A percentile compares a stretch with the other conserved stretches of the same genome.
phyloP scores from a whole-genome alignment of 305 asterid species.

The Rubia tinctorum region DNA sequence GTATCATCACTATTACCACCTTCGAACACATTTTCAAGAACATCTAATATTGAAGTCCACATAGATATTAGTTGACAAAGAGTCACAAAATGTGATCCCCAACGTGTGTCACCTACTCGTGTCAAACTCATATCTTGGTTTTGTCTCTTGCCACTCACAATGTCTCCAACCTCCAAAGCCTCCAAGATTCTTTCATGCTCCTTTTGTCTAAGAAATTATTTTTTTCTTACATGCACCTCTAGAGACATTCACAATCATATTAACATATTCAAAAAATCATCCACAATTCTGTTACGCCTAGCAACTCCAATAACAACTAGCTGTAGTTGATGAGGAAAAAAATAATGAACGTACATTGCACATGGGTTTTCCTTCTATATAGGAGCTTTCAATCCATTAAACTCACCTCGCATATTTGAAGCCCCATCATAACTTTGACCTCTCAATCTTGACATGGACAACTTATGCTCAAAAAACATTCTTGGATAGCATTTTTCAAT shows the following conservation, averaged over 20 bases:
- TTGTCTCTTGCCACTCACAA: background rate
- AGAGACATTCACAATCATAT: background rate
- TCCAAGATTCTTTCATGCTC: background rate
- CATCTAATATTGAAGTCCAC: background rate
- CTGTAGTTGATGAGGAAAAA: background rate
- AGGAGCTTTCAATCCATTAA: background rate
- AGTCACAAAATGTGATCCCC: background rate
- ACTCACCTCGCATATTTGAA: too few species aligned
- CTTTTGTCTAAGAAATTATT: background rate
- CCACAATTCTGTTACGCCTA: background rate
- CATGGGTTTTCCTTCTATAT: background rate
- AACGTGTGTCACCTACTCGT: background rate
- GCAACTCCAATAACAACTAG: background rate
- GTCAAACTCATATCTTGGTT: background rate
- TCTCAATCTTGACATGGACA: background rate
- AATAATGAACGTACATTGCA: background rate
- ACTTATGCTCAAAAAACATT: background rate
- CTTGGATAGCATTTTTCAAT: too few species aligned
- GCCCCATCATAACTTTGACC: too few species aligned
- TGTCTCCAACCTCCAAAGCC: background rate
- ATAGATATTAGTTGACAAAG: background rate
- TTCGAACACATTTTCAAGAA: background rate
- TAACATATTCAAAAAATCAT: background rate
- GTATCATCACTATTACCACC: background rate
- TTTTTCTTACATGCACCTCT: background rate